Evolutionary conservation across 176 grass and related monocot species (phyloP), one percentile per base, ranked within the genome.

Genomic region (Oryza meyeriana): DNA sequence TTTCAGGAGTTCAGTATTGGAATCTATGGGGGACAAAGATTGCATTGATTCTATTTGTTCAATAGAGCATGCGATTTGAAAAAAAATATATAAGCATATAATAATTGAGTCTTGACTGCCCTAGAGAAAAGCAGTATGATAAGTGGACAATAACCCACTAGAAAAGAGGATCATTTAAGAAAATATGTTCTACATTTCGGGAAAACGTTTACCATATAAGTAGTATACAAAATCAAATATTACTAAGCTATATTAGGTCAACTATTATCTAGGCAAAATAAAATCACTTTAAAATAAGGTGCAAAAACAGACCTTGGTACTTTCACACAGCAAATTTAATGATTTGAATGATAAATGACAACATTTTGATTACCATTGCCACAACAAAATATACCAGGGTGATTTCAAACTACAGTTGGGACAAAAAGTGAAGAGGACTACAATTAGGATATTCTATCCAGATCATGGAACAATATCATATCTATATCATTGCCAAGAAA

Each of bases 231-330:
- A 72, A 73, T 44, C 12, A 33, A 82, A 41, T 40, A 17, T n/a
- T 45, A 31, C 18, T 64, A 83, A 32, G 12, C 74, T 62, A 77
- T 26, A 26, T 2, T 14, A 17, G 68, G 57, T 81, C 24, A 42
- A 30, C 28, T 33, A 75, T 61, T 70, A 69, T 48, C 59, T 81
- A 45, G 18, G 44, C 10, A 84, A 84, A 72, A 88, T 34, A 82
- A 62, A 29, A 28, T 27, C 78, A 65, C 28, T 24, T 66, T 20
- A 65, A 71, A 71, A 80, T 72, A 72, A 64, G 65, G 8, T 69
- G 31, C 44, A 79, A 59, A 20, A 79, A 29, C 52, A 58, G 4
- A 38, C 45, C 64, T 39, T 52, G 28, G 47, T 27, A 26, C 20
- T 82, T 63, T 82, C 36, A 82, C 69, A 72, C 14, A 38, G 61